Conservation (phyloP, 305 asterid species). For the Plantago rigida region DNA sequence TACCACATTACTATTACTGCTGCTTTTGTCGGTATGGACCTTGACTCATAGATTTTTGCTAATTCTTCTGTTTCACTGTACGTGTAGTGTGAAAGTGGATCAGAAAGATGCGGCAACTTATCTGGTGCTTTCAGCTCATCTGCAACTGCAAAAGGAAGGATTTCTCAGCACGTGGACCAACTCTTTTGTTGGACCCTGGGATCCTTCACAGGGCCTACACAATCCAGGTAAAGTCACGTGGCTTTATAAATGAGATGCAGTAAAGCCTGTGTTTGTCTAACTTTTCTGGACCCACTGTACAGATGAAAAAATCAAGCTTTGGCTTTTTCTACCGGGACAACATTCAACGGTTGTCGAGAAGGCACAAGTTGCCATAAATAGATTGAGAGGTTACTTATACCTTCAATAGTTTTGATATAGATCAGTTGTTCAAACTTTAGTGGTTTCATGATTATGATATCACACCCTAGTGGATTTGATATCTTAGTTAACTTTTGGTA, state of each 20-base stretch:
- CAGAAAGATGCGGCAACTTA: conserved; percentile 65
- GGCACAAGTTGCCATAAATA: conserved; percentile 71
- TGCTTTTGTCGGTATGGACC: conserved; percentile 6
- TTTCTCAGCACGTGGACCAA: conserved; percentile 94
- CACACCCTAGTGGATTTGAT: conserved; percentile 21
- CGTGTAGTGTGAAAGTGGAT: conserved; percentile 54
- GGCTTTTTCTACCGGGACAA: conserved; percentile 93
- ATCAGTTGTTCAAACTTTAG: conserved; percentile 1
- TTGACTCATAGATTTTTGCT: conserved; percentile 20
- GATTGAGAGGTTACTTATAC: conserved; percentile 59
- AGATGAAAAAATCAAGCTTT: conserved; percentile 98
- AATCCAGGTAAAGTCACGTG: conserved; percentile 72
- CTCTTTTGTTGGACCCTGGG: conserved; percentile 98
- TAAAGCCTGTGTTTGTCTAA: conserved; percentile 24
- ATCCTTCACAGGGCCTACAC: conserved; percentile 94
- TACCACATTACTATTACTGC: conserved; percentile 15
- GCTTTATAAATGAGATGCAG: conserved; percentile 16
- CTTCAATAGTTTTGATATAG: conserved; percentile 16
- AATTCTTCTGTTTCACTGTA: conserved; percentile 29
- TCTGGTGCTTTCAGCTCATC: conserved; percentile 73
- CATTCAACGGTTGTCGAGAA: conserved; percentile 66
- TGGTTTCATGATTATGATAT: conserved; percentile 8
- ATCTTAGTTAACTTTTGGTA: conserved; percentile 14
- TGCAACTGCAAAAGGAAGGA: conserved; percentile 86
- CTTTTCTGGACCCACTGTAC: conserved; percentile 28